phyloP scores from a whole-genome alignment of 176 grass and related monocot genomes.

The Oryza australiensis region DNA sequence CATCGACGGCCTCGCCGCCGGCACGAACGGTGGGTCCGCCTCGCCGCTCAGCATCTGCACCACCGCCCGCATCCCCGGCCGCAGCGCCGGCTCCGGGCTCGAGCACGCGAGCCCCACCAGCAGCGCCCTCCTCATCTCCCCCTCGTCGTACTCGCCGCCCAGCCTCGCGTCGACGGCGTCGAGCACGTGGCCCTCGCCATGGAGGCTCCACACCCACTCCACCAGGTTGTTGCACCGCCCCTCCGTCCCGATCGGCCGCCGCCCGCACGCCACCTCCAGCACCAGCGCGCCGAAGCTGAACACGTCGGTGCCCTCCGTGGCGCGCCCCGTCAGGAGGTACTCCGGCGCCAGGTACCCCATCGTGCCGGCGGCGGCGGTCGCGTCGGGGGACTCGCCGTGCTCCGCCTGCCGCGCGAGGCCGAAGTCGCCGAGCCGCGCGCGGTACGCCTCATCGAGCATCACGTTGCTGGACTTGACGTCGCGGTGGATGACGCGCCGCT shows the following conservation, averaged over 20 bases:
- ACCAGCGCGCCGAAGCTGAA: conserved; percentile 88
- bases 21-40: conserved; percentile 84
- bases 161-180: conserved; percentile 52
- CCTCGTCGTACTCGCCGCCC: conserved; percentile 70
- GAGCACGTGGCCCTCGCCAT: conserved; percentile 60
- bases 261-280: conserved; percentile 74
- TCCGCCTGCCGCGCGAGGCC: conserved; percentile 79
- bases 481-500: conserved; percentile 90
- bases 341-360: conserved; percentile 97
- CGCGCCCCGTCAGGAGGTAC: conserved; percentile 91
- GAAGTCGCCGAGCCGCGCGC: conserved; percentile 85
- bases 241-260: conserved; percentile 63
- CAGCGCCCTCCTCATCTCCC: conserved; percentile 53
- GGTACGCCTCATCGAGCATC: conserved; percentile 87
- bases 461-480: conserved; percentile 99
- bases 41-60: conserved; percentile 89
- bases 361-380: conserved; percentile 80
- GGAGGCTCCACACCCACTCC: conserved; percentile 91
- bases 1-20: conserved; percentile 67
- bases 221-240: conserved; percentile 65
- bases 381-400: conserved; percentile 80
- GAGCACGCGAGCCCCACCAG: conserved; percentile 86
- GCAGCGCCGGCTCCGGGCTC: conserved; percentile 54
- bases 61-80: conserved; percentile 77
- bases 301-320: conserved; percentile 75